A percentile compares a stretch with the other conserved stretches of the same genome.
Evolutionary conservation across 2,329 filamentous ascomycete genomes (phyloP).

Genomic region (Diaporthe ampelina): DNA sequence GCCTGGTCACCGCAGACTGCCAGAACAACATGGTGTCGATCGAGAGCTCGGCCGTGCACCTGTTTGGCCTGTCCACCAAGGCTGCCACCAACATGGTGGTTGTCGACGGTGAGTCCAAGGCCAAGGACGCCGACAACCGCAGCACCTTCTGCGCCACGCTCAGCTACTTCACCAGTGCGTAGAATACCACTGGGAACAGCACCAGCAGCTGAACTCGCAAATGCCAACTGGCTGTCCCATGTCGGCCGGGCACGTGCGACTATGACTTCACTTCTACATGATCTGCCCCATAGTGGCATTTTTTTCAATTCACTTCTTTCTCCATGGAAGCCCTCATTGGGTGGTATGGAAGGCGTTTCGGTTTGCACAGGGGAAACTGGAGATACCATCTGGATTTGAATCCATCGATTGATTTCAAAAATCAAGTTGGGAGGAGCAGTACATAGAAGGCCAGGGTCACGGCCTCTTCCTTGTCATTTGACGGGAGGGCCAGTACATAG

Average conservation of each 20-base stretch:
- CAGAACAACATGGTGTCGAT: conserved; percentile 84
- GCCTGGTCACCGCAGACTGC: conserved; percentile 76
- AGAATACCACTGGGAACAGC: conserved; percentile 19
- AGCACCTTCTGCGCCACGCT: conserved; percentile 76
- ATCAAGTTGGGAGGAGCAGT: background rate
- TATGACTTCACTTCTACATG: conserved; percentile 39
- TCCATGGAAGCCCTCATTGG: conserved; percentile 35
- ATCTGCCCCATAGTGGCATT: conserved; percentile 29
- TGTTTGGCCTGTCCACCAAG: conserved; percentile 82
- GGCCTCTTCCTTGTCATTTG: background rate
- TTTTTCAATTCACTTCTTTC: conserved; percentile 38
- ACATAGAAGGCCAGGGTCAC: conserved; percentile 15
- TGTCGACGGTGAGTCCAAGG: conserved; percentile 67
- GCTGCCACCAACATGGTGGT: conserved; percentile 81
- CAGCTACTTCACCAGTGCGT: conserved; percentile 60
- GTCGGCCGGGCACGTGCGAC: background rate
- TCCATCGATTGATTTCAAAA: conserved; percentile 23
- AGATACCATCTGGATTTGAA: conserved; percentile 37
- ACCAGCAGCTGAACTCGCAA: background rate
- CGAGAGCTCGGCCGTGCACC: conserved; percentile 72
- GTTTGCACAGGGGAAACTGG: conserved; percentile 28
- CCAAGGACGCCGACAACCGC: conserved; percentile 72
- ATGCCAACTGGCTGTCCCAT: background rate
- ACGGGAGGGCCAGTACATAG: conserved; percentile 27
- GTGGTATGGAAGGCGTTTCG: conserved; percentile 37